These are phyloP conservation scores for Eucommia ulmoides DNA, from an alignment of 257 asterid species.

Conservation along the genomic window DNA sequence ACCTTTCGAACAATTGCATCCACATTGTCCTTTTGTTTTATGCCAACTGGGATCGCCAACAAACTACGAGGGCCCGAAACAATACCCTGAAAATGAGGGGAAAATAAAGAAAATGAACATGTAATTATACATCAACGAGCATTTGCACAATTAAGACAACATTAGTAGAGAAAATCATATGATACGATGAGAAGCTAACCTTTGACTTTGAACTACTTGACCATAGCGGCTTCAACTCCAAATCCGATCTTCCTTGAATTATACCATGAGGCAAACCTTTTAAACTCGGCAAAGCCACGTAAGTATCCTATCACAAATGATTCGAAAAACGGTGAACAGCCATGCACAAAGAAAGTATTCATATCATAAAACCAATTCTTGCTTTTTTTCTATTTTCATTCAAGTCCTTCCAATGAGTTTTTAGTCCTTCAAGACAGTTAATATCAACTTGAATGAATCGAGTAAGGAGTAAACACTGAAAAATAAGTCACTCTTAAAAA, in stretches of 20 bases:
- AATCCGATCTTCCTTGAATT: constrained; percentile 56
- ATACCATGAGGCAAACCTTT: constrained; percentile 67
- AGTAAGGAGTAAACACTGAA: no score
- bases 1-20: constrained; percentile 60
- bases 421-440: no score
- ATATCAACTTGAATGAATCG: no score
- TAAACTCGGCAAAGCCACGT: constrained; percentile 26
- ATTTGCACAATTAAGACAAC: neutral
- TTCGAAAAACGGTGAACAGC: no score
- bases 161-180: neutral
- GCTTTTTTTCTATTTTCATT: no score
- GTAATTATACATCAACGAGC: neutral
- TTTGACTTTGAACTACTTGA: constrained; percentile 42
- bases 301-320: constrained; percentile 32
- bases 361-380: no score
- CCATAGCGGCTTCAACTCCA: constrained; percentile 85
- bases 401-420: no score
- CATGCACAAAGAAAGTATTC: no score
- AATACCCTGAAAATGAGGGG: constrained; percentile 38
- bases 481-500: no score
- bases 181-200: constrained; percentile 23
- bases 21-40: constrained; percentile 67
- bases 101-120: neutral
- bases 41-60: constrained; percentile 85
- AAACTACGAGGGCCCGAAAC: constrained; percentile 28